These are phyloP conservation scores for Colletotrichum cereale DNA, from an alignment of 2,329 filamentous ascomycete species.

Conservation along the genomic window DNA sequence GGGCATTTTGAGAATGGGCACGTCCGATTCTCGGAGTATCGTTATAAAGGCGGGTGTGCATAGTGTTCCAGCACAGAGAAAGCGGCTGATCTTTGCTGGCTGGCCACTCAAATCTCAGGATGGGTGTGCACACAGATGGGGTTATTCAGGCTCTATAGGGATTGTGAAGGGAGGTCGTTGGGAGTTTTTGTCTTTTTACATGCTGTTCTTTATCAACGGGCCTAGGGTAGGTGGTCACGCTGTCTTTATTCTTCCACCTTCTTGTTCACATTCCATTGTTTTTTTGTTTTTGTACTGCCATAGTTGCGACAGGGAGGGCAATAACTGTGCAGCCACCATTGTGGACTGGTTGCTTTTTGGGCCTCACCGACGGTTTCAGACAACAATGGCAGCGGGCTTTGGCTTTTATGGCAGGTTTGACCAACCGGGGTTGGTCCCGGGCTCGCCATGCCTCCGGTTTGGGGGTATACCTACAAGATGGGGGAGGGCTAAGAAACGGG, in stretches of 20 bases:
- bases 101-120: conserved; percentile 12
- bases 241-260: conserved; percentile 20
- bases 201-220: conserved; percentile 15
- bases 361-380: not conserved
- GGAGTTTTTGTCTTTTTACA: conserved; percentile 26
- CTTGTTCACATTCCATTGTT: conserved; percentile 34
- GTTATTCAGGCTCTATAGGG: conserved; percentile 7
- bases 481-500: not conserved
- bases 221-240: conserved; percentile 3
- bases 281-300: conserved; percentile 23
- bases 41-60: conserved; percentile 20
- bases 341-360: conserved; percentile 10
- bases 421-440: not conserved
- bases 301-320: not conserved
- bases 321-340: not conserved
- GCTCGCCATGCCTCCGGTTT: not conserved
- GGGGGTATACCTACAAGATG: not conserved
- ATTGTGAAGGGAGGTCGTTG: conserved; percentile 18
- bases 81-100: not conserved
- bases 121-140: conserved; percentile 17
- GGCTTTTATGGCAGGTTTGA: not conserved
- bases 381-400: not conserved
- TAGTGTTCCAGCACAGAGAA: conserved; percentile 9
- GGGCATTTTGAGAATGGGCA: conserved; percentile 15
- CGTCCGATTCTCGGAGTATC: not conserved